Evolutionary conservation across 1,284 basidiomycete genomes (phyloP).

Genomic region (Wallemia ichthyophaga): DNA sequence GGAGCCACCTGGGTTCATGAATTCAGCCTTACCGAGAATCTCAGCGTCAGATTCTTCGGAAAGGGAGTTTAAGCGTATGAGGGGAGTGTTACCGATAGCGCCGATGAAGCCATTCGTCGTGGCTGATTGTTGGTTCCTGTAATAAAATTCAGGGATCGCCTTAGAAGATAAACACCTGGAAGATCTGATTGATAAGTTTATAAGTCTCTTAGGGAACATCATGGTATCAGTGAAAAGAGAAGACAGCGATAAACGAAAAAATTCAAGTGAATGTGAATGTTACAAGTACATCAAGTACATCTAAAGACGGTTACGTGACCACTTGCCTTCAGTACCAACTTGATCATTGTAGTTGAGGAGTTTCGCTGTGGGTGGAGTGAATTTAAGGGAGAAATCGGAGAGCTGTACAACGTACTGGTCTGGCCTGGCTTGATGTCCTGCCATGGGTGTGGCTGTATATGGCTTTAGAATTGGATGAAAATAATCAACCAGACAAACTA

Average conservation of each 20-base stretch:
- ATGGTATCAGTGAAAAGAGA: neutral
- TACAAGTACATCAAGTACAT: neutral
- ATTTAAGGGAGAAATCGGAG: neutral
- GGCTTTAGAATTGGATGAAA: neutral
- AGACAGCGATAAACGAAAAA: neutral
- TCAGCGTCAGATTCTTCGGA: slow-evolving; percentile 70
- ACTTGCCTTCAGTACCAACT: neutral
- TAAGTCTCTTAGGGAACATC: neutral
- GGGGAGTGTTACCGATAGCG: slow-evolving; percentile 75
- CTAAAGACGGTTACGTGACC: neutral
- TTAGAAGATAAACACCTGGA: neutral
- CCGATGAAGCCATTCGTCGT: slow-evolving; percentile 40
- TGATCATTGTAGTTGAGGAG: neutral
- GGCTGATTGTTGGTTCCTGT: neutral
- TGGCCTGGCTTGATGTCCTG: neutral
- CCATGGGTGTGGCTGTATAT: neutral
- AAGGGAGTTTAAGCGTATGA: slow-evolving; percentile 51
- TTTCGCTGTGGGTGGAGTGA: neutral
- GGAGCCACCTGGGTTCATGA: slow-evolving; percentile 95
- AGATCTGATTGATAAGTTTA: neutral
- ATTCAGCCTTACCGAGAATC: slow-evolving; percentile 84
- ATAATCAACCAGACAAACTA: neutral
- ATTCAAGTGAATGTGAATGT: neutral
- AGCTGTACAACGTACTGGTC: neutral
- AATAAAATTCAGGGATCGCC: neutral